These are phyloP conservation scores for Orychophragmus violaceus DNA, from an alignment of 345 rosid genomes.

Conservation along the genomic window DNA sequence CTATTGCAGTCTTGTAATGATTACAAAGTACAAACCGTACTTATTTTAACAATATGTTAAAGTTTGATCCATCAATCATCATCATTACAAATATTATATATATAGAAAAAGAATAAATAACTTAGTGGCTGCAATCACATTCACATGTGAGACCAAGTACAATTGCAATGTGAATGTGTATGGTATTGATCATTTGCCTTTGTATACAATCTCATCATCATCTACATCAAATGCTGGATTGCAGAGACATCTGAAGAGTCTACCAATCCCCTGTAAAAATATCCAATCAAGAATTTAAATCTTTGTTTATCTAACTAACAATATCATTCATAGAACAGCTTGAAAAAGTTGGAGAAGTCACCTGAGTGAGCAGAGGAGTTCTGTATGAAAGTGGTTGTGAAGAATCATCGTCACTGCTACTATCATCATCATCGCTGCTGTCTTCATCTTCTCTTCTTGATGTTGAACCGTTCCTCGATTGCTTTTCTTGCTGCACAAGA, in stretches of 20 bases:
- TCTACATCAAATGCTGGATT: constrained; percentile 95
- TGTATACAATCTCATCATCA: constrained; percentile 86
- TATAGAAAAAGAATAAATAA: constrained; percentile 14
- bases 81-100: constrained; percentile 25
- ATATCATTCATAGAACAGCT: neutral
- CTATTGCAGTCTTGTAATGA: constrained; percentile 13
- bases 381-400: constrained; percentile 61
- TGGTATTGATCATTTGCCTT: constrained; percentile 47
- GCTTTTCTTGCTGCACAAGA: constrained; percentile 47
- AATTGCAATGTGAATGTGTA: constrained; percentile 4
- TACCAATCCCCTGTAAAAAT: constrained; percentile 74
- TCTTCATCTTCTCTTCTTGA: constrained; percentile 60
- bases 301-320: neutral
- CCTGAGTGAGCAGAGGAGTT: constrained; percentile 88
- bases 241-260: constrained; percentile 94
- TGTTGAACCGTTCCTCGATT: constrained; percentile 41
- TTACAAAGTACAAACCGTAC: constrained; percentile 16
- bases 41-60: constrained; percentile 15
- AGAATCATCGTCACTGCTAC: constrained; percentile 70
- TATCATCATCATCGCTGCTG: constrained; percentile 56
- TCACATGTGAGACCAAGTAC: constrained; percentile 19
- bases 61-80: constrained; percentile 19
- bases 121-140: constrained; percentile 16
- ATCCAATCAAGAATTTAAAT: neutral
- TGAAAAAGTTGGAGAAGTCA: constrained; percentile 5